Base-by-base conservation (phyloP, 345 rosid genomes). In the Aethionema arabicum region DNA sequence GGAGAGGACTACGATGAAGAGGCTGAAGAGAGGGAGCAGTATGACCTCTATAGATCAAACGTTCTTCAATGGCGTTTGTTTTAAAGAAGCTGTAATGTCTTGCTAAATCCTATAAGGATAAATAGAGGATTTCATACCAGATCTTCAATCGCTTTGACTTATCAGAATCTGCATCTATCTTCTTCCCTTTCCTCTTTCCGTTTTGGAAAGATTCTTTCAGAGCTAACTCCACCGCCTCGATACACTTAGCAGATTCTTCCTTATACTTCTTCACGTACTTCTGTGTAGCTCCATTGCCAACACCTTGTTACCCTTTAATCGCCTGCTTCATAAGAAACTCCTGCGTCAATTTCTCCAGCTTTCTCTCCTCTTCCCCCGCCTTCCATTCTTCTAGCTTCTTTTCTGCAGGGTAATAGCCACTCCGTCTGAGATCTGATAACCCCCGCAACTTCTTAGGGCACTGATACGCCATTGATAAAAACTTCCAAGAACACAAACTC, bases 351-450 rank as follows among this genome's bases (percentile, higher is more conserved):
- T 75, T 87, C 86, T 87, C 99, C 65, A 93, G 52, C 73, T 68
- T 80, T 82, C 97, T 79, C 65, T 78, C 85, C 66, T 90, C 92
- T 74, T 84, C 92, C 56, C 80, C 99, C 27, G 81, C 91, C 65
- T 69, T 83, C 97, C 97, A 93, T 79, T 90, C 96, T 80, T 90
- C 95, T 56, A 93, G 69, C 79, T 77, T 81, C 85, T 85, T 87
- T 92, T 93, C 97, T 3, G 97, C 96, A 52, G 56, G 2, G 85
- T 72, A 59, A 90, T 32, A 0, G 68, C 32, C 21, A 81, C 58
- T 15, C 44, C 65, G 8, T 82, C 84, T 6, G 73, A 52, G 66
- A 87, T 77, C 60, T 85, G 96, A 45, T 59, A 66, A 11, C 95
- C 96, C 27, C 78, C 56, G 95, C 58, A 85, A 65, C 27, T 75